phyloP scores from a whole-genome alignment of 176 grass and related monocot genomes.

The Oryza rufipogon region DNA sequence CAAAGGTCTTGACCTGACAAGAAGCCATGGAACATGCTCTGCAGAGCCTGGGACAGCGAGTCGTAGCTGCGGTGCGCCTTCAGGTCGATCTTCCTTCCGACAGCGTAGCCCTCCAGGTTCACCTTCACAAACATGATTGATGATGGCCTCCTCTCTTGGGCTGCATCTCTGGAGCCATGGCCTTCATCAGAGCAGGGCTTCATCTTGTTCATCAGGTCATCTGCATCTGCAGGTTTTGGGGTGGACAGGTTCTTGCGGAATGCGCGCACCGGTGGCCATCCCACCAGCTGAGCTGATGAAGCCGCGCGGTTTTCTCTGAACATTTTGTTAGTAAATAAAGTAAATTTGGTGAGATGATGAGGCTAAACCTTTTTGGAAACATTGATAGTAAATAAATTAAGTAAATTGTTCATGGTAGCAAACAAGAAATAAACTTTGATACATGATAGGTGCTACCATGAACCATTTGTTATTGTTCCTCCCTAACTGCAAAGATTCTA shows the following conservation, averaged over 20 bases:
- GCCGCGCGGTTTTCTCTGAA: slow-evolving; percentile 16
- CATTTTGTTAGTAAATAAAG: background rate
- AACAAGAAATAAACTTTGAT: background rate
- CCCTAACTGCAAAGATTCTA: background rate
- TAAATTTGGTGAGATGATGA: background rate
- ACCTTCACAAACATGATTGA: slow-evolving; percentile 73
- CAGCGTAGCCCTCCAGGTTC: slow-evolving; percentile 66
- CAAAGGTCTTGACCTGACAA: slow-evolving; percentile 39
- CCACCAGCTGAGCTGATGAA: slow-evolving; percentile 34
- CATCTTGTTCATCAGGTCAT: slow-evolving; percentile 31
- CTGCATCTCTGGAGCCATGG: background rate
- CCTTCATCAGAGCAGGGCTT: slow-evolving; percentile 6
- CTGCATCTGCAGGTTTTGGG: slow-evolving; percentile 28
- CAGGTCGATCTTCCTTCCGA: slow-evolving; percentile 78
- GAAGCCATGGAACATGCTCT: slow-evolving; percentile 67
- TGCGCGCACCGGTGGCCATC: slow-evolving; percentile 70
- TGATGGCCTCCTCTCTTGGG: background rate
- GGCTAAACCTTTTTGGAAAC: background rate
- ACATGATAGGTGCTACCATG: background rate
- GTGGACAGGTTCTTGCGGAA: slow-evolving; percentile 60
- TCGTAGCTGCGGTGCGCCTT: slow-evolving; percentile 51
- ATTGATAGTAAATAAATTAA: background rate
- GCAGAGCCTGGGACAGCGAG: slow-evolving; percentile 52
- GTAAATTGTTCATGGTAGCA: background rate
- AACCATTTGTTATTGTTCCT: background rate